phyloP scores from a whole-genome alignment of 2,329 filamentous ascomycete species.

The Epichloe coenophiala region DNA sequence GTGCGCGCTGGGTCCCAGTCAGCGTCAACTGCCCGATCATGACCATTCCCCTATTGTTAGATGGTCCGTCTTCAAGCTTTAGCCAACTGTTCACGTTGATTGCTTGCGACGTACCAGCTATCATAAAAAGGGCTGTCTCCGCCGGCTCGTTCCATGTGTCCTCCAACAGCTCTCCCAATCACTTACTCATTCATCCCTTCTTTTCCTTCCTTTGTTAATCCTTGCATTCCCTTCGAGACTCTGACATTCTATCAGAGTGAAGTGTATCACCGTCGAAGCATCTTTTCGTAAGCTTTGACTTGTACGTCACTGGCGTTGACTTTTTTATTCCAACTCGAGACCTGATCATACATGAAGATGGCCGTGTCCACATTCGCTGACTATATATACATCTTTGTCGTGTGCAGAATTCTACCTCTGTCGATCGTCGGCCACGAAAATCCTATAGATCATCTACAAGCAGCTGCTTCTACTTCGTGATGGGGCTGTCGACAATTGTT shows the following conservation, averaged over 20 bases:
- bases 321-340: neutral
- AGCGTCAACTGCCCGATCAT: neutral
- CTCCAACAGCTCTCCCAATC: neutral
- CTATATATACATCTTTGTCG: neutral
- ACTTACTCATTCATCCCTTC: neutral
- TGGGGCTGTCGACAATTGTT: conserved; percentile 30
- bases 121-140: neutral
- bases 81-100: neutral
- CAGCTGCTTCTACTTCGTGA: conserved; percentile 25
- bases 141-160: neutral
- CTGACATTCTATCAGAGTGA: neutral
- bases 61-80: neutral
- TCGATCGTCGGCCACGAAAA: neutral
- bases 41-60: neutral
- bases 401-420: neutral
- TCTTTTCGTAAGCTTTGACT: neutral
- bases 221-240: neutral
- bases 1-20: neutral
- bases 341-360: neutral
- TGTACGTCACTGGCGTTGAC: neutral
- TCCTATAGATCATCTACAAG: neutral
- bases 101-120: neutral
- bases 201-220: neutral
- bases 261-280: neutral
- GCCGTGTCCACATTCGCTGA: neutral